Conservation (phyloP, 169 alveolate genomes). For the Cryptosporidium bovis region DNA sequence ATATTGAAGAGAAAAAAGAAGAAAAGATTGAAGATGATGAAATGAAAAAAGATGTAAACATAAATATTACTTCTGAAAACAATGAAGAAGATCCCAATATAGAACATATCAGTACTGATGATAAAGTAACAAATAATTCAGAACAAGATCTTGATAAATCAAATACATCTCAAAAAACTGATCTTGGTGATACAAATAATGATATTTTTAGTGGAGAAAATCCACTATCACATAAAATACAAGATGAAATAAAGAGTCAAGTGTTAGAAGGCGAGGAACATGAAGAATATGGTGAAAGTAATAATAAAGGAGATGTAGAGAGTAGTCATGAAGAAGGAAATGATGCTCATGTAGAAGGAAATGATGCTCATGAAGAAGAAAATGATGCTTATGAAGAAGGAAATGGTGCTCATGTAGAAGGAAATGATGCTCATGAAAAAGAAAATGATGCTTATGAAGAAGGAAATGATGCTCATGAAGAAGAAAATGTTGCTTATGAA, state of each 20-base stretch:
- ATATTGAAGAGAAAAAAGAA: not conserved
- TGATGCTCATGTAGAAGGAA: not conserved
- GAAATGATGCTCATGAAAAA: too few relatives aligned
- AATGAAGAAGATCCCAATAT: not conserved
- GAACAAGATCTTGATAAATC: not conserved
- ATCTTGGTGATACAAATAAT: not conserved
- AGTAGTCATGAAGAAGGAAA: not conserved
- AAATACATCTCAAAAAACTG: not conserved
- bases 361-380: constrained; percentile 5
- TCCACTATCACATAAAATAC: not conserved
- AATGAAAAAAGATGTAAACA: not conserved
- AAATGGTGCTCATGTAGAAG: not conserved
- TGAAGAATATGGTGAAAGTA: not conserved
- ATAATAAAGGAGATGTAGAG: not conserved
- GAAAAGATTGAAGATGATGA: not conserved
- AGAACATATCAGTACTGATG: constrained; percentile 1
- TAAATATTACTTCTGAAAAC: too few relatives aligned
- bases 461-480: not conserved
- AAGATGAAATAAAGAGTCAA: not conserved
- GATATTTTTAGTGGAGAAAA: not conserved
- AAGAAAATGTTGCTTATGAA: not conserved
- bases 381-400: constrained; percentile 6
- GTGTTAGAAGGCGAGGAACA: not conserved
- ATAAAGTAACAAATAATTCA: not conserved
- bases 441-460: not conserved